Conservation (phyloP, 2,329 filamentous ascomycete species). For the Neurospora sp. region DNA sequence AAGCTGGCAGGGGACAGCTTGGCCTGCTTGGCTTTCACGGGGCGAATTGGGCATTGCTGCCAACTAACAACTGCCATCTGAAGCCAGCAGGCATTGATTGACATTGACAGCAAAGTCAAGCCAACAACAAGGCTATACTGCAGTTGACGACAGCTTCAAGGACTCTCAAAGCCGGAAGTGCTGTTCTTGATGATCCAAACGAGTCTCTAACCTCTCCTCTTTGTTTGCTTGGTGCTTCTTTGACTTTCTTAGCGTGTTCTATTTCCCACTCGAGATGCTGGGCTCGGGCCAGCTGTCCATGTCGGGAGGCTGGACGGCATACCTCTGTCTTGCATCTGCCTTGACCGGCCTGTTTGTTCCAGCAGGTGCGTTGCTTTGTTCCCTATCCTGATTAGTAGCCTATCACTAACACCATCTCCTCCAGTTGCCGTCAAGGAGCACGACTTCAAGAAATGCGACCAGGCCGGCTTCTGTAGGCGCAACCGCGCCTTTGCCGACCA, state of each 20-base stretch:
- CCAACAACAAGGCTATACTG: background rate
- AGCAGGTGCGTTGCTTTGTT: slow-evolving; percentile 39
- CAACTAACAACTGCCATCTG: background rate
- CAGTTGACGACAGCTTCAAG: background rate
- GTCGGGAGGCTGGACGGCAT: slow-evolving; percentile 49
- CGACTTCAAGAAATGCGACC: slow-evolving; percentile 93
- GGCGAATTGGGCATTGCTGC: background rate
- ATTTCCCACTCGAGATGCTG: slow-evolving; percentile 33
- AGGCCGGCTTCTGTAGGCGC: slow-evolving; percentile 94
- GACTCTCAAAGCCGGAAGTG: background rate
- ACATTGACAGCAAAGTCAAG: background rate
- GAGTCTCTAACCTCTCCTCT: background rate
- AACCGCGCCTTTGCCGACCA: slow-evolving; percentile 84
- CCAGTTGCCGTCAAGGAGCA: slow-evolving; percentile 82
- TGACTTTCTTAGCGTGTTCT: background rate
- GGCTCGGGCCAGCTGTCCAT: slow-evolving; percentile 37
- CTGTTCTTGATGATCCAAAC: slow-evolving; percentile 1
- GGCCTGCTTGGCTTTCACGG: background rate
- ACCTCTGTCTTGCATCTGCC: slow-evolving; percentile 48
- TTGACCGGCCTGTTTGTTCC: slow-evolving; percentile 52
- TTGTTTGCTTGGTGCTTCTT: slow-evolving; percentile 3
- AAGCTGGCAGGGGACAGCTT: background rate
- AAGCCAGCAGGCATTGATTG: background rate
- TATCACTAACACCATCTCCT: slow-evolving; percentile 1
- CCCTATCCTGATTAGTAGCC: background rate